phyloP scores from a whole-genome alignment of 495 filamentous ascomycete species.

The Hamigera avellanea region DNA sequence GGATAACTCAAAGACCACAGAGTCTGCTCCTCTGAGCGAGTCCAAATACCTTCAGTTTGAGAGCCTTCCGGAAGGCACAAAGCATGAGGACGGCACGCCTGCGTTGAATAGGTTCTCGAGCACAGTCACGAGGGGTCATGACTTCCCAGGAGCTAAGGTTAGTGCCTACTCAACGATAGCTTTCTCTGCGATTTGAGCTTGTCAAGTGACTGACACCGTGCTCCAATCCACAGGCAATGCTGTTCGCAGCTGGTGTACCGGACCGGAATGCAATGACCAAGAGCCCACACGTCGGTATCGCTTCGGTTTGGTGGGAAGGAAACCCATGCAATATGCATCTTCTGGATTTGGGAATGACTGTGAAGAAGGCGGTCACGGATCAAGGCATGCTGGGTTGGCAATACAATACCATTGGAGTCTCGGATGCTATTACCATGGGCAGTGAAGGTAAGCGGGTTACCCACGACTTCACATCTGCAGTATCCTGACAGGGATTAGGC shows the following conservation, averaged over 20 bases:
- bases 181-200: not conserved
- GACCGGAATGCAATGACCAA: constrained; percentile 77
- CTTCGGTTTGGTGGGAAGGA: constrained; percentile 96
- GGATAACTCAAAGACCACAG: constrained; percentile 14
- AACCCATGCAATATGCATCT: constrained; percentile 79
- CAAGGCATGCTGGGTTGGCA: constrained; percentile 85
- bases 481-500: constrained; percentile 34
- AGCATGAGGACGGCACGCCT: constrained; percentile 46
- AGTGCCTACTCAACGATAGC: constrained; percentile 4
- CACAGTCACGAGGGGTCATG: constrained; percentile 69
- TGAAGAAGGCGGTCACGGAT: constrained; percentile 71
- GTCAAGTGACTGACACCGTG: not conserved
- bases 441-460: constrained; percentile 57
- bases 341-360: constrained; percentile 78
- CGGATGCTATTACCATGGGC: constrained; percentile 93
- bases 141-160: constrained; percentile 88
- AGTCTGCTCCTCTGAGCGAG: constrained; percentile 18
- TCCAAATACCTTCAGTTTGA: constrained; percentile 53
- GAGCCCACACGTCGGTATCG: constrained; percentile 78
- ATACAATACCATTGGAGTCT: constrained; percentile 91
- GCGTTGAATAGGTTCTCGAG: constrained; percentile 62
- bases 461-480: not conserved
- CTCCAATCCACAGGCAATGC: constrained; percentile 63
- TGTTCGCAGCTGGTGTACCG: constrained; percentile 87
- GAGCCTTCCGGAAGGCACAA: constrained; percentile 42